Conservation (phyloP, 2,329 filamentous ascomycete species). For the Gaeumannomyces sp. region DNA sequence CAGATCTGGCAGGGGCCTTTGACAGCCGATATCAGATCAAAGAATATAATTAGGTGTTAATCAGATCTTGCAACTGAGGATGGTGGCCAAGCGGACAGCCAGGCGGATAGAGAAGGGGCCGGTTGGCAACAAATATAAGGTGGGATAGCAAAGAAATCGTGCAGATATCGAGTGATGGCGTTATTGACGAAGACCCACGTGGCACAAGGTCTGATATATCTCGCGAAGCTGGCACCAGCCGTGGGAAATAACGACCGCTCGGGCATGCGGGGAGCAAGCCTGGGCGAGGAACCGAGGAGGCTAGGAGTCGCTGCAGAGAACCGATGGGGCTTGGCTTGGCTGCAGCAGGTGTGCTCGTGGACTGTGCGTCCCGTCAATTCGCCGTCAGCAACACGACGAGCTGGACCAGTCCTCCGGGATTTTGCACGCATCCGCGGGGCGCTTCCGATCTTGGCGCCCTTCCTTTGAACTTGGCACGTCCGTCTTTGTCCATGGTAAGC, state of each 20-base stretch:
- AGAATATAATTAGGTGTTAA: too few relatives aligned
- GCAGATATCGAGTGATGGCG: neutral
- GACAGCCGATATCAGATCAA: too few relatives aligned
- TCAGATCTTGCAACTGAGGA: too few relatives aligned
- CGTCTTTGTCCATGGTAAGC: conserved; percentile 4
- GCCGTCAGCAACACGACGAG: neutral
- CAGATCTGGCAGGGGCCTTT: too few relatives aligned
- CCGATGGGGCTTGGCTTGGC: neutral
- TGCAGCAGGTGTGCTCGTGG: neutral
- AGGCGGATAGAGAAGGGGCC: too few relatives aligned
- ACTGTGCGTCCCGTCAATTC: neutral
- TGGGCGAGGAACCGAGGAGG: neutral
- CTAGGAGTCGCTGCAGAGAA: neutral
- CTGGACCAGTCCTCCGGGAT: neutral
- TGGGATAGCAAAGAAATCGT: too few relatives aligned
- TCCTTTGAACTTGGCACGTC: neutral
- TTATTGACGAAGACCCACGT: neutral
- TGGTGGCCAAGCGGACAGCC: too few relatives aligned
- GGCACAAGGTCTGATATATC: neutral
- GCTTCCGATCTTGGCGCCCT: neutral
- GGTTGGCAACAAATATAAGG: neutral
- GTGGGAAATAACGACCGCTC: neutral
- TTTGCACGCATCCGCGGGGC: neutral
- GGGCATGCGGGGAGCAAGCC: too few relatives aligned
- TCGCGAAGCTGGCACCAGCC: neutral